Conservation (phyloP, 768 basidiomycete species). For the Termitomyces sp. region DNA sequence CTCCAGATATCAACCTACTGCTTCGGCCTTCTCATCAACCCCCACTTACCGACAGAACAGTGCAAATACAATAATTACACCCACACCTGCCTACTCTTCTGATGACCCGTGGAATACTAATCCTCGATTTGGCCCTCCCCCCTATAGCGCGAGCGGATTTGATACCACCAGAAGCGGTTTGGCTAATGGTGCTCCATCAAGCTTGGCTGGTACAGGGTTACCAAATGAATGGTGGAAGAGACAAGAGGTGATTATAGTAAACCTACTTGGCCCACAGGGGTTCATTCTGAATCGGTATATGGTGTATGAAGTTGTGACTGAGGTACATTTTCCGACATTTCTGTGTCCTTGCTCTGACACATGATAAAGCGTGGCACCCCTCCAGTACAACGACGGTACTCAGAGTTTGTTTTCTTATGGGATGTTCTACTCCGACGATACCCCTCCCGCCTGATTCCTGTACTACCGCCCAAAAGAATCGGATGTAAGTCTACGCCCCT, state of each 20-base stretch:
- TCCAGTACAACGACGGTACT: slow-evolving; percentile 82
- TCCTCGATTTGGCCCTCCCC: slow-evolving; percentile 29
- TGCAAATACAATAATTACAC: slow-evolving; percentile 27
- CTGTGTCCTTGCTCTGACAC: slow-evolving; percentile 5
- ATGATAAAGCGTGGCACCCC: slow-evolving; percentile 45
- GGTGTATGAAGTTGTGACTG: slow-evolving; percentile 77
- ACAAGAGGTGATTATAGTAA: slow-evolving; percentile 68
- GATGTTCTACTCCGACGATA: slow-evolving; percentile 84
- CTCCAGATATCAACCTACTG: slow-evolving; percentile 47
- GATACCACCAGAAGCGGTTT: slow-evolving; percentile 23
- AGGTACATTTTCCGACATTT: slow-evolving; percentile 45
- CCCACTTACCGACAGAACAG: slow-evolving; percentile 37
- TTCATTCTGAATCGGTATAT: slow-evolving; percentile 88
- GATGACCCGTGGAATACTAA: slow-evolving; percentile 68
- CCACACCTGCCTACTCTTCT: slow-evolving; percentile 19
- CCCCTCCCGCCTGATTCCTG: slow-evolving; percentile 87
- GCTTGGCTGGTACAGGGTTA: slow-evolving; percentile 65
- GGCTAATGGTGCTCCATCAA: slow-evolving; percentile 51
- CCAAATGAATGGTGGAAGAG: slow-evolving; percentile 87
- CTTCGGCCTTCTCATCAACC: slow-evolving; percentile 45
- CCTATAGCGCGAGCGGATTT: slow-evolving; percentile 26
- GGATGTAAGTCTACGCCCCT: slow-evolving; percentile 59
- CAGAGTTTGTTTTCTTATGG: slow-evolving; percentile 90
- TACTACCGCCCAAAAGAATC: slow-evolving; percentile 89
- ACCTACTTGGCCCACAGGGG: slow-evolving; percentile 83